phyloP scores from a whole-genome alignment of 208 protist genomes.

The Porcisia deanei region DNA sequence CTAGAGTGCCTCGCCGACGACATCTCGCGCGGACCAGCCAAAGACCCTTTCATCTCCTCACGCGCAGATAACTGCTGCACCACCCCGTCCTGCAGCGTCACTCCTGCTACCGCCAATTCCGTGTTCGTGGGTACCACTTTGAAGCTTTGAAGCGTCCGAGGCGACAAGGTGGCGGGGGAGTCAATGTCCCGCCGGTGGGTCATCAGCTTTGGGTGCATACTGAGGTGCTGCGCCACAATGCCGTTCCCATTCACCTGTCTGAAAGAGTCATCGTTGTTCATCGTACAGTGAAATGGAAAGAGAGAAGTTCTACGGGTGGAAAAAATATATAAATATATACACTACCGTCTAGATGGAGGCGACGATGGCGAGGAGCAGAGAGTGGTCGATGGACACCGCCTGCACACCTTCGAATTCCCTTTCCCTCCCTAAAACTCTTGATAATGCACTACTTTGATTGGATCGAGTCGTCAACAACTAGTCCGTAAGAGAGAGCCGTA shows the following conservation, averaged over 20 bases:
- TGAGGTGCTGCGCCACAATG: neutral
- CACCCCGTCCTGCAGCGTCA: conserved; percentile 38
- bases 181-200: conserved; percentile 34
- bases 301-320: neutral
- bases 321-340: neutral
- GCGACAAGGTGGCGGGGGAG: conserved; percentile 18
- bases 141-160: conserved; percentile 8
- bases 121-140: conserved; percentile 10
- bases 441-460: too few relatives aligned
- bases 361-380: too few relatives aligned
- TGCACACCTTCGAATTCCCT: too few relatives aligned
- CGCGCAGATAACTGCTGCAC: conserved; percentile 46
- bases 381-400: too few relatives aligned
- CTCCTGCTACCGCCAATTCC: conserved; percentile 25
- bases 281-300: neutral
- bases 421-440: too few relatives aligned
- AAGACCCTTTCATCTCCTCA: conserved; percentile 25
- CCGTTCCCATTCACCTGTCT: conserved; percentile 2
- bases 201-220: conserved; percentile 62
- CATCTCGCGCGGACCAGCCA: conserved; percentile 36
- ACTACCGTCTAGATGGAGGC: neutral
- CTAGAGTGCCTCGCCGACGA: conserved; percentile 8
- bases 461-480: too few relatives aligned
- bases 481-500: too few relatives aligned
- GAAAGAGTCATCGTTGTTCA: conserved; percentile 15